Conservation (phyloP, 148 eudicot species). For the Camellia lanceoleosa region DNA sequence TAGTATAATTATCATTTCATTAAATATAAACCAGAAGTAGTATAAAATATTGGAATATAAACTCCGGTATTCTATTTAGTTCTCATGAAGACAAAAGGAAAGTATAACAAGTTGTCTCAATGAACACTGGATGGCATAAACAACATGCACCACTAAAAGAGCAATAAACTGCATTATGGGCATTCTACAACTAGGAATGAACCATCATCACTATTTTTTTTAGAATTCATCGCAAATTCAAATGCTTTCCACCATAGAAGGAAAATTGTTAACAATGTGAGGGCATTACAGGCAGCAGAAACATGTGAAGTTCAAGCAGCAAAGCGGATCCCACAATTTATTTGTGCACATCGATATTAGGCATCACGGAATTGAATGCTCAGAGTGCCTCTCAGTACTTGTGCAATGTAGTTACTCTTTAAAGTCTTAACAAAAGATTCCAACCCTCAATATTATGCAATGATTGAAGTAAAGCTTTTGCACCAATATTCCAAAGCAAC, state of each 20-base stretch:
- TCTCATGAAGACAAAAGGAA: too few species aligned
- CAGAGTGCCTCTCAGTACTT: constrained; percentile 27
- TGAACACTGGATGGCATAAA: too few species aligned
- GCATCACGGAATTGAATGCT: constrained; percentile 7
- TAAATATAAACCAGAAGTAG: too few species aligned
- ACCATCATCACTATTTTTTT: background rate
- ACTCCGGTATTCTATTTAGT: too few species aligned
- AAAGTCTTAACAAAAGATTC: background rate
- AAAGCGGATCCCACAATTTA: constrained; percentile 31
- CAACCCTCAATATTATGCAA: background rate
- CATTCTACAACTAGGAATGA: background rate
- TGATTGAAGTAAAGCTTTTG: background rate
- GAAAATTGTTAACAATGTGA: constrained; percentile 13
- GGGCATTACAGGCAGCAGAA: constrained; percentile 43
- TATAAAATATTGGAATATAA: too few species aligned
- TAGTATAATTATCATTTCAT: too few species aligned
- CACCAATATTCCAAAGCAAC: too few species aligned
- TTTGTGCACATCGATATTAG: constrained; percentile 27
- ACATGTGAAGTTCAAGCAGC: constrained; percentile 23
- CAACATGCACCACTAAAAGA: too few species aligned
- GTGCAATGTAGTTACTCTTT: constrained; percentile 13
- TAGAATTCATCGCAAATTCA: background rate
- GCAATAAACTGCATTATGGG: too few species aligned
- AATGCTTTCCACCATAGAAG: background rate
- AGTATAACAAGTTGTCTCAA: too few species aligned